Evolutionary conservation across 257 asterid genomes (phyloP).

Genomic region (Lantana camara): DNA sequence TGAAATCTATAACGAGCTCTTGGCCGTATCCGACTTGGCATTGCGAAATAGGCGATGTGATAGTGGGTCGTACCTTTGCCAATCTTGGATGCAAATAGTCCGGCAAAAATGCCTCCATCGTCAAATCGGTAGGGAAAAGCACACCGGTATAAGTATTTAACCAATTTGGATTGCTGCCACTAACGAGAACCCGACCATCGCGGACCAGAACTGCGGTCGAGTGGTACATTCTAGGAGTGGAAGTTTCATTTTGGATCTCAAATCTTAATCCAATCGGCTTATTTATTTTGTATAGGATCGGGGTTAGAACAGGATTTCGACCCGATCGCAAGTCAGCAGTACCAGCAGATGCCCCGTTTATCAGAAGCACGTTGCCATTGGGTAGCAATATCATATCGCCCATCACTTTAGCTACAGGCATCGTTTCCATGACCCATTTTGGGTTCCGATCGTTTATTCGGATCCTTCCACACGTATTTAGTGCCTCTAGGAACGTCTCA

Average conservation of each 20-base stretch:
- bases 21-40: conserved; percentile 1
- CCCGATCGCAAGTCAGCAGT: conserved; percentile 43
- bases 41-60: background rate
- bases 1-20: conserved; percentile 1
- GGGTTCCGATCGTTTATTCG: conserved; percentile 42
- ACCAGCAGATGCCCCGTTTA: conserved; percentile 45
- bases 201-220: conserved; percentile 42
- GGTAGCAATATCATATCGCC: conserved; percentile 58
- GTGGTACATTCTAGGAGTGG: conserved; percentile 49
- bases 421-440: conserved; percentile 50
- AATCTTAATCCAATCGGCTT: conserved; percentile 18
- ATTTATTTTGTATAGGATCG: conserved; percentile 37
- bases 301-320: conserved; percentile 37
- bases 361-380: conserved; percentile 38
- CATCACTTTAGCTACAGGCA: conserved; percentile 51
- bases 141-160: conserved; percentile 20
- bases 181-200: conserved; percentile 47
- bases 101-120: conserved; percentile 21
- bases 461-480: conserved; percentile 48
- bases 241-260: conserved; percentile 27
- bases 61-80: background rate
- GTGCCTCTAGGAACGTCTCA: conserved; percentile 33
- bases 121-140: conserved; percentile 15
- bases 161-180: conserved; percentile 41
- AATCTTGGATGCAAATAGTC: conserved; percentile 12